Evolutionary conservation across 495 filamentous ascomycete species (phyloP).

Genomic region (Tuber aestivum): DNA sequence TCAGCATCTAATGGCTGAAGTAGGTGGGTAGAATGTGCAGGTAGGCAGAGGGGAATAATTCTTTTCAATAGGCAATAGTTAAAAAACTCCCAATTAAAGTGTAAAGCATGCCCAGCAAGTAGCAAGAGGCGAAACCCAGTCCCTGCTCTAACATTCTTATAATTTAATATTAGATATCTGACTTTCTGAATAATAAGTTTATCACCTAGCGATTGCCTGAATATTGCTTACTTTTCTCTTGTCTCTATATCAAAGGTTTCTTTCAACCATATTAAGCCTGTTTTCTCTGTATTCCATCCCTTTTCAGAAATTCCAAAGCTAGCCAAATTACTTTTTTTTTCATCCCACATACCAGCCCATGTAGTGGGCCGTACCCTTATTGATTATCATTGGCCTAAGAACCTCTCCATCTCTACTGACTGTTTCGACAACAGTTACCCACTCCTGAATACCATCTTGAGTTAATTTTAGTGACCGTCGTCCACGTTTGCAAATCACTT

Average conservation of each 20-base stretch:
- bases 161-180: no score
- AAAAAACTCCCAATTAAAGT: constrained; percentile 24
- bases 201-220: no score
- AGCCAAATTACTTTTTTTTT: not conserved
- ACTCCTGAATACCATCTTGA: not conserved
- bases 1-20: constrained; percentile 22
- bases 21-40: constrained; percentile 17
- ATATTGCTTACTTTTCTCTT: not conserved
- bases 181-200: no score
- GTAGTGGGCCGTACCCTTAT: constrained; percentile 15
- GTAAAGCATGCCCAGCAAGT: constrained; percentile 18
- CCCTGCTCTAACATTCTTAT: constrained; percentile 5
- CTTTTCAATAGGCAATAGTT: constrained; percentile 19
- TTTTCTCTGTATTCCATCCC: constrained; percentile 11
- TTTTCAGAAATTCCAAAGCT: constrained; percentile 12
- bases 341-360: constrained; percentile 11
- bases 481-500: constrained; percentile 1
- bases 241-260: constrained; percentile 14
- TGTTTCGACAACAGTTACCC: constrained; percentile 11
- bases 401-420: not conserved
- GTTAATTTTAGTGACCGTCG: not conserved
- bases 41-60: constrained; percentile 25
- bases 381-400: constrained; percentile 18
- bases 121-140: constrained; percentile 11
- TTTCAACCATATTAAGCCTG: constrained; percentile 10